These are phyloP conservation scores for Hanseniaspora meyeri DNA, from an alignment of 805 yeast genomes.

Conservation along the genomic window DNA sequence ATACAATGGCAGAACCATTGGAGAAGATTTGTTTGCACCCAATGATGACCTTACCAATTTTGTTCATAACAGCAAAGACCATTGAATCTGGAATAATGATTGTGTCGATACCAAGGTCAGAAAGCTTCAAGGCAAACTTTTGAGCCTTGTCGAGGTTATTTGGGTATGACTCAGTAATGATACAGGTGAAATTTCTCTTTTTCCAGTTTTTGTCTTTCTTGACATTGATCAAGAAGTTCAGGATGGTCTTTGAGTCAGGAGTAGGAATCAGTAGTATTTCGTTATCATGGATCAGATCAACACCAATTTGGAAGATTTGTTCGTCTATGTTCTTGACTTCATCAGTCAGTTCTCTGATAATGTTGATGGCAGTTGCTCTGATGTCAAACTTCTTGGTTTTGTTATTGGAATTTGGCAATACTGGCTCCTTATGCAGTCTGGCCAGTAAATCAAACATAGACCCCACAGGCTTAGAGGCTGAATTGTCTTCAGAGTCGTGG, in stretches of 20 bases:
- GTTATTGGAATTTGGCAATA: conserved; percentile 21
- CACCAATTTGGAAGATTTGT: conserved; percentile 79
- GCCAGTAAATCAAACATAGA: conserved; percentile 9
- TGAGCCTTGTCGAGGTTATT: conserved; percentile 72
- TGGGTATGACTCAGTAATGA: conserved; percentile 86
- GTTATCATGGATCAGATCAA: conserved; percentile 87
- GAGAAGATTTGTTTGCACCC: conserved; percentile 90
- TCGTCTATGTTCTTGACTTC: conserved; percentile 84
- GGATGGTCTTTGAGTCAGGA: conserved; percentile 79
- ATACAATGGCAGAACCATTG: conserved; percentile 86
- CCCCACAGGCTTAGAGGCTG: conserved; percentile 16
- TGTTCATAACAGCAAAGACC: conserved; percentile 88
- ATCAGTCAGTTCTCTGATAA: conserved; percentile 81
- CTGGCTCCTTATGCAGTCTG: conserved; percentile 16
- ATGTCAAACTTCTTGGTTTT: conserved; percentile 39
- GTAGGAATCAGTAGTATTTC: conserved; percentile 80
- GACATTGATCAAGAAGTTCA: conserved; percentile 76
- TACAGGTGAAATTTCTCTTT: conserved; percentile 70
- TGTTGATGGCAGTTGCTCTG: conserved; percentile 78
- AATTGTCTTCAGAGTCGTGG: conserved; percentile 19
- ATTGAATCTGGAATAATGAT: conserved; percentile 87
- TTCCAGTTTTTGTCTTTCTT: conserved; percentile 44
- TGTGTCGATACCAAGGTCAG: conserved; percentile 78
- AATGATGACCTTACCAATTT: conserved; percentile 90
- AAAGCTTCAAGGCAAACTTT: conserved; percentile 61